These are phyloP conservation scores for Pichia occidentalis DNA, from an alignment of 805 yeast species.

Conservation along the genomic window DNA sequence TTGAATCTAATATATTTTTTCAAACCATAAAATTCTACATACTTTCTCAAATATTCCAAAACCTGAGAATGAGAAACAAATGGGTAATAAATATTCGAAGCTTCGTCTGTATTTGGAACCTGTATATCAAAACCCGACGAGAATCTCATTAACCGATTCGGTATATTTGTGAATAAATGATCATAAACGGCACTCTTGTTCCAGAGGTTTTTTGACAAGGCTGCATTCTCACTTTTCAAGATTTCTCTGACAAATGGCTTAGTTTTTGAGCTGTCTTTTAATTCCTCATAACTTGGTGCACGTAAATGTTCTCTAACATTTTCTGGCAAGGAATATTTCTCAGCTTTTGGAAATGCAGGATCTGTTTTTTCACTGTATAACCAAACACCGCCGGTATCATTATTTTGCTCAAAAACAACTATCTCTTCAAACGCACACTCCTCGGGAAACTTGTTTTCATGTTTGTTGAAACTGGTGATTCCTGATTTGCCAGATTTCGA, in stretches of 20 bases:
- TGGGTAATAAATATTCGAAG: constrained; percentile 15
- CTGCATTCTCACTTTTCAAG: too few species aligned
- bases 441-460: constrained; percentile 8
- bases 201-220: constrained; percentile 6
- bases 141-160: constrained; percentile 33
- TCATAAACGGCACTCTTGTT: constrained; percentile 26
- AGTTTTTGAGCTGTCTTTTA: not conserved
- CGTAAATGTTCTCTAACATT: constrained; percentile 9
- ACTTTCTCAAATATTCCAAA: constrained; percentile 14
- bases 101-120: constrained; percentile 4
- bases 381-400: constrained; percentile 38
- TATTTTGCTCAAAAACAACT: constrained; percentile 36
- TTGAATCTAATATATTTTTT: constrained; percentile 30
- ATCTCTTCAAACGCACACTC: constrained; percentile 30
- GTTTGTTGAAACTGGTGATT: constrained; percentile 4
- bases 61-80: constrained; percentile 20
- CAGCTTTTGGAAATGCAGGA: constrained; percentile 16
- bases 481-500: constrained; percentile 23
- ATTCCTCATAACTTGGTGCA: not conserved
- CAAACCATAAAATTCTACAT: constrained; percentile 25
- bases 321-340: constrained; percentile 13
- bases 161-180: constrained; percentile 36
- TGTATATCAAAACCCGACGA: constrained; percentile 29
- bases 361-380: constrained; percentile 16
- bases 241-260: not conserved